These are phyloP conservation scores for Exobasidium cylindrosporum DNA, from an alignment of 1,284 basidiomycete species.

Conservation along the genomic window DNA sequence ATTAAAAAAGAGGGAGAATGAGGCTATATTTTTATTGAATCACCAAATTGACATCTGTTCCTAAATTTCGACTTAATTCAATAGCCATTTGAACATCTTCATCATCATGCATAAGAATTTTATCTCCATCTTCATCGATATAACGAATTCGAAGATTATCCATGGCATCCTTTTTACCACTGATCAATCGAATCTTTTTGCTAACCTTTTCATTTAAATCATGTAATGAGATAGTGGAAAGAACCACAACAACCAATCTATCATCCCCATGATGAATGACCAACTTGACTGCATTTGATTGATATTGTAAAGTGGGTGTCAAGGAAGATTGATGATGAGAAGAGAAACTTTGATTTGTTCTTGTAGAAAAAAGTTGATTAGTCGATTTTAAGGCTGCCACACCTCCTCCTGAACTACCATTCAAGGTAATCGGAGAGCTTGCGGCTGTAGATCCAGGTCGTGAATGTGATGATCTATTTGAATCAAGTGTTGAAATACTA, in stretches of 20 bases:
- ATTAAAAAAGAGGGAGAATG: no score
- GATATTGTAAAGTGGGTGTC: not conserved
- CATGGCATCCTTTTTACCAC: not conserved
- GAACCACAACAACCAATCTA: slow-evolving; percentile 83
- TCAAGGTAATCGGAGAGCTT: slow-evolving; percentile 33
- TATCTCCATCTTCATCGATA: slow-evolving; percentile 51
- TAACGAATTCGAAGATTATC: slow-evolving; percentile 29
- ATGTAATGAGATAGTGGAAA: slow-evolving; percentile 75
- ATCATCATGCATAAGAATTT: slow-evolving; percentile 47
- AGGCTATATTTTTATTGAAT: not conserved
- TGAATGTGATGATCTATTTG: slow-evolving; percentile 27
- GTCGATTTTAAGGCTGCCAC: not conserved
- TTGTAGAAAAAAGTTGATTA: not conserved
- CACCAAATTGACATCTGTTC: slow-evolving; percentile 4
- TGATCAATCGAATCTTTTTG: slow-evolving; percentile 53
- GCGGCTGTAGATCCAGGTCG: slow-evolving; percentile 39
- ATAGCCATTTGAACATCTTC: slow-evolving; percentile 53
- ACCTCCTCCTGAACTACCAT: slow-evolving; percentile 3
- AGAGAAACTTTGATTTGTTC: not conserved
- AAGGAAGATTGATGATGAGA: not conserved
- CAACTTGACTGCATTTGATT: slow-evolving; percentile 47
- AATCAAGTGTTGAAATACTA: slow-evolving; percentile 36
- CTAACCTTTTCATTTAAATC: slow-evolving; percentile 91
- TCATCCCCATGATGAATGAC: slow-evolving; percentile 79
- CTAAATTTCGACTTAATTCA: slow-evolving; percentile 21